Percentiles rank a stretch among this genome's conserved stretches.
These are phyloP conservation scores for Hygrophila difformis DNA, from an alignment of 257 asterid genomes.

Conservation along the genomic window DNA sequence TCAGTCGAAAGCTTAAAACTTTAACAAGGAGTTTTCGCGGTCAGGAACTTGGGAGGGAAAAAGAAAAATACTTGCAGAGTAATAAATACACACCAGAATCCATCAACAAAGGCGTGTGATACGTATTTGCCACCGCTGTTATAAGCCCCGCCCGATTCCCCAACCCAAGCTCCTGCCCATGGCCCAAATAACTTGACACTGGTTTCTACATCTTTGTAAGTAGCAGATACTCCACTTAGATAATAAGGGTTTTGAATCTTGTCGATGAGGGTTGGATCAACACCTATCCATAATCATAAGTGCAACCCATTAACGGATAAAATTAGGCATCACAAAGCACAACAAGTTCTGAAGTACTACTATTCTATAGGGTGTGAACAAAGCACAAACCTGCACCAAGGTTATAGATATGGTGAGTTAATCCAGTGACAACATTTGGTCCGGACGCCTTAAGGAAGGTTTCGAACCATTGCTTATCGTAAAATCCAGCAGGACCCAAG, in stretches of 20 bases:
- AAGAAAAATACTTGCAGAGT: background rate
- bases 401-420: conserved; percentile 77
- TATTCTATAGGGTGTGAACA: background rate
- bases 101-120: conserved; percentile 60
- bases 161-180: conserved; percentile 74
- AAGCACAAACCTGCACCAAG: conserved; percentile 58
- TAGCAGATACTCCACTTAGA: conserved; percentile 38
- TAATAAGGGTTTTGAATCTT: conserved; percentile 61
- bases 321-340: background rate
- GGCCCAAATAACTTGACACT: conserved; percentile 37
- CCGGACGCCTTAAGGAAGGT: conserved; percentile 42
- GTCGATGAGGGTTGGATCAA: conserved; percentile 39
- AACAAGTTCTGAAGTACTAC: background rate
- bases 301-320: background rate
- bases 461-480: conserved; percentile 52
- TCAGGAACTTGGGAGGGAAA: background rate
- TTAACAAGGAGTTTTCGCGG: too few relatives aligned
- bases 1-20: too few relatives aligned
- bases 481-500: conserved; percentile 78
- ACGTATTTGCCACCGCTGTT: conserved; percentile 79
- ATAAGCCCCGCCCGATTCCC: conserved; percentile 88
- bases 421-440: conserved; percentile 54
- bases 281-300: conserved; percentile 28
- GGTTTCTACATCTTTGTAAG: conserved; percentile 31
- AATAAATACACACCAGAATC: conserved; percentile 56